Base-by-base conservation (phyloP, 2,329 filamentous ascomycete species). In the Nemania sp. region DNA sequence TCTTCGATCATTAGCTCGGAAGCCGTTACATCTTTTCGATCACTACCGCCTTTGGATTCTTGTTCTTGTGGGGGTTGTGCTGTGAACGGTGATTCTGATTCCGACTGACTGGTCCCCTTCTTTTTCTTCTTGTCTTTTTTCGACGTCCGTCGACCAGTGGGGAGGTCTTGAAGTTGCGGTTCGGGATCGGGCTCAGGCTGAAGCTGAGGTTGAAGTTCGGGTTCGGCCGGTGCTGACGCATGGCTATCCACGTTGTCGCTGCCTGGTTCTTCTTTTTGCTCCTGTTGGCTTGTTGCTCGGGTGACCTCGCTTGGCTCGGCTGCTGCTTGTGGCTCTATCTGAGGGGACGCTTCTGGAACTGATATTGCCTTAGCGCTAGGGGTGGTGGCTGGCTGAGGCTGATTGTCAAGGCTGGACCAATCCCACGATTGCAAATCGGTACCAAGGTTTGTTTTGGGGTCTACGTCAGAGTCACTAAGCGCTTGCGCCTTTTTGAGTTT, bases 61-160 rank as follows among this genome's bases (percentile, higher is more conserved):
- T 71, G 64, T 61, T 52, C 55, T 35, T 60, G 51, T 8, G 71
- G 67, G 45, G 64, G 72, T 58, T 72, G 70, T 27, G 24, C 53
- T 38, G 56, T 70, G 26, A 70, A 73, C 38, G 29, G 32, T 62
- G 67, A 27, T 58, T 73, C 73, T n/a, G 67, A 68, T n/a, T 75
- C 75, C 15, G 69, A 22, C 47, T 71, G 68, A 41, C 51, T 60
- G 22, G 72, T 60, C 59, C 70, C 45, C 65, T 78, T 75, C 71
- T 77, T 80, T 76, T 71, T 80, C 75, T 79, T 80, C 73, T 79
- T 80, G 63, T 77, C 73, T 63, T 81, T 81, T 70, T 81, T 81
- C 20, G 72, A 72, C 54, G 71, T 80, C 69, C 80, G 80, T 53
- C 69, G 73, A 29, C 66, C 61, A n/a, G 69, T 32, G 10, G 67